Base-by-base conservation (phyloP, 441 rosid species). In the Oxalis stricta region DNA sequence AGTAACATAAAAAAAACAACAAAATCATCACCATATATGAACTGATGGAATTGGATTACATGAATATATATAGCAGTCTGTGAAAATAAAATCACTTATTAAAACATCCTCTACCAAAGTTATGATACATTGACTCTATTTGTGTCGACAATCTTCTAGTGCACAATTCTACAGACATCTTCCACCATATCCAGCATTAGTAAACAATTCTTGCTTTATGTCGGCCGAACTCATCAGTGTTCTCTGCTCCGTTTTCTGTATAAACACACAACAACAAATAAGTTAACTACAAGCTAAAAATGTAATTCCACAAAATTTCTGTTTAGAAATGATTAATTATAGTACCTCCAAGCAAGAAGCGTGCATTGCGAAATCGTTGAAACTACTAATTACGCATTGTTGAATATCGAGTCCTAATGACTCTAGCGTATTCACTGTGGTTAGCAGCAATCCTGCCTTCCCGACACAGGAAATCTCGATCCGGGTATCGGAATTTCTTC, bases 101-200 rank as follows among this genome's bases (percentile, higher is more conserved):
- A n/a, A n/a, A n/a, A n/a, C n/a, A n/a, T n/a, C n/a, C n/a, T n/a
- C n/a, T n/a, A n/a, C n/a, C n/a, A n/a, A n/a, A n/a, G n/a, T n/a
- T n/a, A n/a, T n/a, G n/a, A n/a, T n/a, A n/a, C n/a, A n/a, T n/a
- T n/a, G n/a, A n/a, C n/a, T n/a, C n/a, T n/a, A n/a, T n/a, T n/a
- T n/a, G n/a, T n/a, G n/a, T n/a, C n/a, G n/a, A n/a, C n/a, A n/a
- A n/a, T n/a, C n/a, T n/a, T n/a, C n/a, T n/a, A n/a, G n/a, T n/a
- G n/a, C n/a, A n/a, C n/a, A n/a, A 35, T 44, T 44, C 68, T 73
- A 88, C 61, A 71, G 51, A 51, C 91, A 77, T 63, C 69, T 79
- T 54, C 95, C 95, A 68, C 86, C 97, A 59, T 85, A 89, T 36
- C 92, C 95, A 51, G 95, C 94, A 61, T 70, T 79, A 63, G 77